Base-by-base conservation (phyloP, 2,329 filamentous ascomycete species). In the Talaromyces amestolkiae region DNA sequence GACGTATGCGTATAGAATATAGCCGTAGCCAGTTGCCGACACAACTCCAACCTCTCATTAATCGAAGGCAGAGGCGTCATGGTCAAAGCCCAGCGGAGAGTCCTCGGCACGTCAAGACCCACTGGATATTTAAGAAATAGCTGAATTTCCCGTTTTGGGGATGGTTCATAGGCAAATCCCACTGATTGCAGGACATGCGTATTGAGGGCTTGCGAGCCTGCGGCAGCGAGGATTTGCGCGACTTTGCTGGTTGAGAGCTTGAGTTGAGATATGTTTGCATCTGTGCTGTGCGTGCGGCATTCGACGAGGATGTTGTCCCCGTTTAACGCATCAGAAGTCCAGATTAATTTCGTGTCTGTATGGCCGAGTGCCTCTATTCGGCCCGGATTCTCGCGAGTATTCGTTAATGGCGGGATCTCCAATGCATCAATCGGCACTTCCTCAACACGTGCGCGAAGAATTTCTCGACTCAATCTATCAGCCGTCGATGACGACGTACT, bases 181-280 rank as follows among this genome's bases (percentile, higher is more conserved):
- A 58, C 54, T 7, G 54, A 41, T 41, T 58, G 54, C 33, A 58
- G 35, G 35, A 58, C 19, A 58, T 58, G 54, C 4, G 54, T 58
- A 22, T 24, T 27, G 6, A 58, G 10, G 1, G 33, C 33, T 11
- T 58, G 19, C 5, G 54, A 58, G 11, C 54, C 54, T 9, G 54
- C 54, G 1, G 54, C 54, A 6, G 54, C 54, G 2, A 58, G 54
- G 3, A 58, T 58, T 3, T 58, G 54, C 1, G 54, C 35, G 5
- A 41, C 37, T 41, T n/a, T 58, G 11, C 54, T 41, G 6, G 22
- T 19, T 17, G 33, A 37, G 10, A 41, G 1, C 17, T 58, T 58
- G 6, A 58, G 22, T 58, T 58, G 54, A 11, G 27, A 8, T 7
- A 41, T 27, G 5, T 58, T 27, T 5, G 54, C 54, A 39, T 41